Conservation (phyloP, 1,284 basidiomycete genomes). For the Ustilago sp. region DNA sequence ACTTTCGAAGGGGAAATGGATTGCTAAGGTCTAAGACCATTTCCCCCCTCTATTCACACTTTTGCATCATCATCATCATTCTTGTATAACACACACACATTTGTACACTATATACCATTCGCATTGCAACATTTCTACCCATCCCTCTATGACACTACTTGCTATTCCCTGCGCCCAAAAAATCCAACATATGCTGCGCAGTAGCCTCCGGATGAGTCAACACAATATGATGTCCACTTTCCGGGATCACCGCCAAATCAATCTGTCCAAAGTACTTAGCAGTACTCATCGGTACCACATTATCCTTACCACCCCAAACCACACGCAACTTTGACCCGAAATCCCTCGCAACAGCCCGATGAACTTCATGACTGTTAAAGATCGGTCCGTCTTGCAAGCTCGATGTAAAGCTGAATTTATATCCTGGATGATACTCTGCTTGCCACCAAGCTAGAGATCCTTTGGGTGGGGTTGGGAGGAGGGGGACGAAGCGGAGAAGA, state of each 20-base stretch:
- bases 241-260: slow-evolving; percentile 42
- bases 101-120: slow-evolving; percentile 22
- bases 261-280: slow-evolving; percentile 53
- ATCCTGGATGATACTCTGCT: slow-evolving; percentile 44
- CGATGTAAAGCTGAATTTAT: slow-evolving; percentile 45
- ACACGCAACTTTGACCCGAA: slow-evolving; percentile 35
- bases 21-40: slow-evolving; percentile 26
- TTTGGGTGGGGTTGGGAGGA: slow-evolving; percentile 45
- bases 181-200: slow-evolving; percentile 44
- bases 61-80: slow-evolving; percentile 5
- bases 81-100: slow-evolving; percentile 9
- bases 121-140: slow-evolving; percentile 2
- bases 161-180: slow-evolving; percentile 30
- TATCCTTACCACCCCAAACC: slow-evolving; percentile 54
- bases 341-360: slow-evolving; percentile 21
- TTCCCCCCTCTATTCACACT: not conserved
- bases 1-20: slow-evolving; percentile 26
- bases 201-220: slow-evolving; percentile 46
- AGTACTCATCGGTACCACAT: slow-evolving; percentile 46
- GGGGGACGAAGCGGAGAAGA: slow-evolving; percentile 33
- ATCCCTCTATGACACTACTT: not conserved
- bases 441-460: slow-evolving; percentile 47
- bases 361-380: slow-evolving; percentile 36
- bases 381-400: slow-evolving; percentile 45
- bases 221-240: slow-evolving; percentile 37